Evolutionary conservation across 805 yeast species (phyloP).

Genomic region (Candida jianshihensis): DNA sequence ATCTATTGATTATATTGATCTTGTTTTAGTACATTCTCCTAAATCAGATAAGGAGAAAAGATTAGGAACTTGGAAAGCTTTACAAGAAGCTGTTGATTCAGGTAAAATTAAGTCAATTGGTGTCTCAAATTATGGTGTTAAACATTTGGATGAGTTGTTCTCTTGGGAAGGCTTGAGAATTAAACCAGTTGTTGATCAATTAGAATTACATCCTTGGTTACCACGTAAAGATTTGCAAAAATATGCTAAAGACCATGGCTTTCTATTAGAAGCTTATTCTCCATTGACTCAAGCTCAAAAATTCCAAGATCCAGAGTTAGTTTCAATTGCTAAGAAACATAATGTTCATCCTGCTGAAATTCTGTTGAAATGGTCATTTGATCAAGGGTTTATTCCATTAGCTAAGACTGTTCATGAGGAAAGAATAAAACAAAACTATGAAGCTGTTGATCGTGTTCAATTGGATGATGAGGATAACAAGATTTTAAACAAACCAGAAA

Average conservation of each 20-base stretch:
- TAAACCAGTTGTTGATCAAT: conserved; percentile 68
- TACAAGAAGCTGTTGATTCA: conserved; percentile 62
- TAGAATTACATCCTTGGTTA: conserved; percentile 82
- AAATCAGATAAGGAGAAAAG: conserved; percentile 38
- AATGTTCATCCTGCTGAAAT: conserved; percentile 53
- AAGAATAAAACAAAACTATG: conserved; percentile 49
- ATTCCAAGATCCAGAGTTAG: conserved; percentile 46
- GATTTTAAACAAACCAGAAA: conserved; percentile 39
- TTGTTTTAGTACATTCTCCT: conserved; percentile 65
- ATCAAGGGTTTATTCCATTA: conserved; percentile 64
- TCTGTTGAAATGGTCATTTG: conserved; percentile 64
- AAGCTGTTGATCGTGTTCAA: conserved; percentile 42
- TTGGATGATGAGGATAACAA: conserved; percentile 35
- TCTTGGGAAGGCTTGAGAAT: conserved; percentile 45
- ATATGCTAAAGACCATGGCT: conserved; percentile 46
- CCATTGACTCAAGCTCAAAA: conserved; percentile 67
- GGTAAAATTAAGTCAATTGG: conserved; percentile 64
- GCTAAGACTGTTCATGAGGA: conserved; percentile 53
- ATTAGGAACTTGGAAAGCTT: conserved; percentile 60
- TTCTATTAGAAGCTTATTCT: conserved; percentile 69
- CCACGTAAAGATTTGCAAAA: conserved; percentile 59
- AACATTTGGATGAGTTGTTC: conserved; percentile 54
- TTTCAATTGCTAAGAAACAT: conserved; percentile 40
- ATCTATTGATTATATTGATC: conserved; percentile 60
- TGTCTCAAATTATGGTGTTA: conserved; percentile 65